Percentiles rank a stretch among this genome's conserved stretches.
Evolutionary conservation across 2,329 filamentous ascomycete genomes (phyloP).

Genomic region (Trichophyton equinum): DNA sequence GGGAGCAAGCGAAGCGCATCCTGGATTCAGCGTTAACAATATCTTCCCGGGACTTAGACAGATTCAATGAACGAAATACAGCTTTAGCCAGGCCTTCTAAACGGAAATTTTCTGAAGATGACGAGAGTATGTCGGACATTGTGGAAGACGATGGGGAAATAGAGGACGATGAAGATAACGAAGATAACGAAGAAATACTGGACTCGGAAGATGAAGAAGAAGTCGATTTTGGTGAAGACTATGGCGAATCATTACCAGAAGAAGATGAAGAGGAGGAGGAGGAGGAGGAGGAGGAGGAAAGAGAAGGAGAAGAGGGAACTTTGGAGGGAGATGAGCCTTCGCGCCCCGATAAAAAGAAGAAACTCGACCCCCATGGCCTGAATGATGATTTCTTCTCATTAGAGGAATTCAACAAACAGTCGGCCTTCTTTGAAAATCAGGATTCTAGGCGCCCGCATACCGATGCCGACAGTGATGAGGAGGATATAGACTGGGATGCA

Average conservation of each 20-base stretch:
- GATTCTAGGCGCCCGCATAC: conserved; percentile 65
- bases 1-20: conserved; percentile 82
- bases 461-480: conserved; percentile 62
- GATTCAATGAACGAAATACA: not conserved
- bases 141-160: conserved; percentile 4
- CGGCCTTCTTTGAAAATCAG: conserved; percentile 76
- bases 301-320: not conserved
- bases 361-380: conserved; percentile 60
- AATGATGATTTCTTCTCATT: conserved; percentile 99
- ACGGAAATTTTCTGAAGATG: not conserved
- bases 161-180: conserved; percentile 2
- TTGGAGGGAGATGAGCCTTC: not conserved
- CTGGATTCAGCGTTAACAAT: conserved; percentile 52
- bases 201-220: conserved; percentile 16
- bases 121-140: not conserved
- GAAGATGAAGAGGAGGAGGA: not conserved
- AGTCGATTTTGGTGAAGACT: conserved; percentile 13
- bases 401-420: conserved; percentile 91
- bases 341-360: not conserved
- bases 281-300: not conserved
- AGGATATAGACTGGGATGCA: conserved; percentile 72
- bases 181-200: conserved; percentile 11
- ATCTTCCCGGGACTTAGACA: conserved; percentile 36
- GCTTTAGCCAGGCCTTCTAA: not conserved
- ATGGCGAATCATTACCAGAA: conserved; percentile 6